A percentile compares a stretch with the other conserved stretches of the same genome.
Evolutionary conservation across 129 eudicot species (phyloP).

Genomic region (Lactuca sativa): DNA sequence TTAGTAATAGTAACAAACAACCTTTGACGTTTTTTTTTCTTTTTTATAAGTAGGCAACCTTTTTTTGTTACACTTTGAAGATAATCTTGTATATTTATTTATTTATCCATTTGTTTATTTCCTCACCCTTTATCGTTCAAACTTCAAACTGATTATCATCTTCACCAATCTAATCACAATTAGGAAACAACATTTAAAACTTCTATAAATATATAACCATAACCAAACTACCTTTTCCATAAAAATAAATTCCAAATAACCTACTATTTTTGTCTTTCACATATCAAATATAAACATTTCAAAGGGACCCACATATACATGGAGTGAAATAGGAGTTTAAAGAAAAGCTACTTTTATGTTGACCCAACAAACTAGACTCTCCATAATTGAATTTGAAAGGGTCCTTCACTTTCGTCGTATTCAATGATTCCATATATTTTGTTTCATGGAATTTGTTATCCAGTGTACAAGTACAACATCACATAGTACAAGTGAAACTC

Average conservation of each 20-base stretch:
- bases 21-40: no score
- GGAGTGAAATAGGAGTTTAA: background rate
- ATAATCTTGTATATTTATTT: no score
- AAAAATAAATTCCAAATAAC: background rate
- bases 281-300: background rate
- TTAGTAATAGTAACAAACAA: no score
- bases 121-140: background rate
- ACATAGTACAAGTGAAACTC: background rate
- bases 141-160: background rate
- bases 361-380: background rate
- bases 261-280: slow-evolving; percentile 13
- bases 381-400: slow-evolving; percentile 23
- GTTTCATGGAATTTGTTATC: slow-evolving; percentile 4
- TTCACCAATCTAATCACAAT: no score
- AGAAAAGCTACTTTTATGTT: slow-evolving; percentile 22
- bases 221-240: background rate
- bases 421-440: slow-evolving; percentile 31
- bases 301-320: background rate
- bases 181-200: background rate
- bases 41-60: no score
- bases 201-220: background rate
- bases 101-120: no score
- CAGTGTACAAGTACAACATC: slow-evolving; percentile 2
- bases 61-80: no score
- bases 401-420: slow-evolving; percentile 12